Percentiles rank a stretch among this genome's conserved stretches.
phyloP scores from a whole-genome alignment of 2,329 filamentous ascomycete genomes.

The Microsporum canis region DNA sequence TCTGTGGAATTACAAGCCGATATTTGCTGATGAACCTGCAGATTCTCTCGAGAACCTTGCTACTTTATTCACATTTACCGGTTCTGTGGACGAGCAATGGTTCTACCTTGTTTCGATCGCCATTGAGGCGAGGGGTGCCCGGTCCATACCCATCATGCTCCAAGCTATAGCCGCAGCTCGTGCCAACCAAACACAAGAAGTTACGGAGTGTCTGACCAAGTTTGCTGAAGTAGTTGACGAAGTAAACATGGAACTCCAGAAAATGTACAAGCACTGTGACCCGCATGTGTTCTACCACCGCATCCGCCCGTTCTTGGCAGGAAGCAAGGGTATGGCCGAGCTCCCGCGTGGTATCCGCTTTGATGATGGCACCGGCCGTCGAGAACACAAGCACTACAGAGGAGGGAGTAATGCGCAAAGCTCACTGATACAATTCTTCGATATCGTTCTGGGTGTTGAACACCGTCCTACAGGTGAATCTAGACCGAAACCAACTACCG shows the following conservation, averaged over 20 bases:
- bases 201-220: slow-evolving; percentile 62
- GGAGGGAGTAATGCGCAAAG: slow-evolving; percentile 96
- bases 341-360: slow-evolving; percentile 80
- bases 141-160: slow-evolving; percentile 80
- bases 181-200: slow-evolving; percentile 54
- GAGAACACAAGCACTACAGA: slow-evolving; percentile 69
- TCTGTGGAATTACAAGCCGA: slow-evolving; percentile 92
- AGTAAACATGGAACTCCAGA: slow-evolving; percentile 62
- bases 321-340: slow-evolving; percentile 95
- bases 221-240: slow-evolving; percentile 86
- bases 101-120: slow-evolving; percentile 94
- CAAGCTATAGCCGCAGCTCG: slow-evolving; percentile 72
- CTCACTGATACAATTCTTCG: slow-evolving; percentile 94
- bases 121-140: slow-evolving; percentile 83
- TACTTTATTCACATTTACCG: slow-evolving; percentile 82
- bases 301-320: slow-evolving; percentile 89
- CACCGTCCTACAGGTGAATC: slow-evolving; percentile 78
- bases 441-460: slow-evolving; percentile 77
- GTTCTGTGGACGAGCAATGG: slow-evolving; percentile 93
- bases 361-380: slow-evolving; percentile 60
- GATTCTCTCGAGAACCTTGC: slow-evolving; percentile 80
- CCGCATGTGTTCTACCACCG: slow-evolving; percentile 91
- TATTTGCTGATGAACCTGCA: slow-evolving; percentile 71
- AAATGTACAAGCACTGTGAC: slow-evolving; percentile 94
- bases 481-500: slow-evolving; percentile 5